Base-by-base conservation (phyloP, 1,139 yeast species). In the Hyphopichia fennica region DNA sequence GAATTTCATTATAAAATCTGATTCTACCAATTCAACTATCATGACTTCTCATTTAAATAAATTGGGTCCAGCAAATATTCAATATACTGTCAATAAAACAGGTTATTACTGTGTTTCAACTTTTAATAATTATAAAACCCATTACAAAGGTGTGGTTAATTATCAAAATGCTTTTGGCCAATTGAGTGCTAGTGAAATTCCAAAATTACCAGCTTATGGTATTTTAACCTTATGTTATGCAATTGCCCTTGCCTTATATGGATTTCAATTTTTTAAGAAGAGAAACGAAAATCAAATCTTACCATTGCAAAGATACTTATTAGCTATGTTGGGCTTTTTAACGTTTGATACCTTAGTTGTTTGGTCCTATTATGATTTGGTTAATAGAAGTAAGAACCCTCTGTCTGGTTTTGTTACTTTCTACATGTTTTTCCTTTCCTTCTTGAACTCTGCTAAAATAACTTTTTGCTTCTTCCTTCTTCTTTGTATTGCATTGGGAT, bases 81-180 rank as follows among this genome's bases (percentile, higher is more conserved):
- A 77, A 39, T 93, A 90, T 58, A 72, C 75, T 3, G 79, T 95
- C 34, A 70, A 76, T 47, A 72, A 74, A 43, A 88, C 98, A 1
- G 98, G 98, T 2, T 93, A 87, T 63, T 93, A 91, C 67, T 93
- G 99, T 69, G 84, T 93, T 23, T 82, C 90, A 2, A 85, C 95
- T 0, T 80, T 71, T 51, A 53, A 57, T 4, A 60, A 60, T 29
- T 58, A 71, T 29, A 67, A 75, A 35, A 35, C 17, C 13, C 5
- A 11, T 3, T 93, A 84, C 62, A 63, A 72, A 40, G 88, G 93
- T 11, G 66, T 68, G 19, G 84, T 86, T 34, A 82, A 83, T 55
- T 93, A 88, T 66, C 95, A 89, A 67, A 91, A 90, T 65, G 88
- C 98, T 2, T 93, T 78, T 65, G 99, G 99, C 42, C 80, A 87